Conservation (phyloP, 331 rosid genomes). For the Rosa hybrid region DNA sequence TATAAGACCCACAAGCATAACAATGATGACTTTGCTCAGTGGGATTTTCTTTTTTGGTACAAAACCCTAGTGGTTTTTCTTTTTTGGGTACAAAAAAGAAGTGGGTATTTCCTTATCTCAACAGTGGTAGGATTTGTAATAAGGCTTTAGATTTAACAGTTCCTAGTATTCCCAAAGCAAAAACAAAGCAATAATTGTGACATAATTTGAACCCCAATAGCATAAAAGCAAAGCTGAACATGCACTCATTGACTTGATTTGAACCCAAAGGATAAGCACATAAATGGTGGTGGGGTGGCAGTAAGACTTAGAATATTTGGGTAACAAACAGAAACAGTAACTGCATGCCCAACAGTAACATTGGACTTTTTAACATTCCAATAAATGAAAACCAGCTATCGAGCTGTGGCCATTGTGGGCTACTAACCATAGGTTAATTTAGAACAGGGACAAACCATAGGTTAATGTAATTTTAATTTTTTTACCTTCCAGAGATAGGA, state of each 20-base stretch:
- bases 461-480: constrained; percentile 10
- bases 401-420: background rate
- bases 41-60: background rate
- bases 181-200: constrained; percentile 17
- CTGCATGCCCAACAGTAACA: background rate
- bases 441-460: background rate
- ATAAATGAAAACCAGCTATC: background rate
- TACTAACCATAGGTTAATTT: background rate
- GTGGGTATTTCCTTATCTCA: background rate
- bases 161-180: background rate
- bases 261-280: background rate
- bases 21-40: constrained; percentile 1
- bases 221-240: background rate
- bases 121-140: background rate
- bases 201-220: constrained; percentile 16
- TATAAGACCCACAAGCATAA: background rate
- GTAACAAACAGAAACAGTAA: too few relatives aligned
- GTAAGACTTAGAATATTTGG: background rate
- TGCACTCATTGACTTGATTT: background rate
- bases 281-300: too few relatives aligned
- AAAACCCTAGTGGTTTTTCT: background rate
- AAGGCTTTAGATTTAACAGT: background rate
- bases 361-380: background rate
- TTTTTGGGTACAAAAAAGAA: background rate
- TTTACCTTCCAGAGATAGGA: constrained; percentile 94